Evolutionary conservation across 805 yeast species (phyloP).

Genomic region (Lipomyces lipofer): DNA sequence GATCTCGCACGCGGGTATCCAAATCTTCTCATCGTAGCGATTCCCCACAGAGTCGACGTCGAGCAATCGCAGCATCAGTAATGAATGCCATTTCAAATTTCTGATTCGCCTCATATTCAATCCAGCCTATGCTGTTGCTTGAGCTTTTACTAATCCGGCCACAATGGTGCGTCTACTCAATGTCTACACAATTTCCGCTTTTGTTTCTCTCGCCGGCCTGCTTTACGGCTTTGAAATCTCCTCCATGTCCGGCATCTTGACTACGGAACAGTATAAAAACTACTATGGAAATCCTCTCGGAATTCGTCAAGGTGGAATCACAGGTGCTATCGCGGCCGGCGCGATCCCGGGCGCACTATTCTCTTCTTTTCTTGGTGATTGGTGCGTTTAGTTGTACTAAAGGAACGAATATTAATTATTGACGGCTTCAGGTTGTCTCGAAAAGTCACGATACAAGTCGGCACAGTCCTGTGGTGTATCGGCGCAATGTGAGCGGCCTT

Average conservation of each 20-base stretch:
- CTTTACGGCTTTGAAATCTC: background rate
- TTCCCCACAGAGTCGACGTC: too few species aligned
- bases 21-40: too few species aligned
- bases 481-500: background rate
- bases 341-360: background rate
- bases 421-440: background rate
- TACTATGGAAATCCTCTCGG: background rate
- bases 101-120: too few species aligned
- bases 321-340: background rate
- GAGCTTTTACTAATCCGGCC: background rate
- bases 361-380: background rate
- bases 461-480: background rate
- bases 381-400: background rate
- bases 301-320: background rate
- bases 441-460: background rate
- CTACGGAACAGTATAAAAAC: background rate
- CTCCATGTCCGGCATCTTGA: background rate
- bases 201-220: background rate
- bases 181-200: background rate
- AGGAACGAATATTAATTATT: background rate
- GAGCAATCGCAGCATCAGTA: too few species aligned
- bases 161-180: background rate
- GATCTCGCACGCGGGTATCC: too few species aligned
- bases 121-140: too few species aligned
- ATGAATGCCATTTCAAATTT: too few species aligned